Conservation (phyloP, 441 rosid species). For the Euphorbia schlechtendalii region DNA sequence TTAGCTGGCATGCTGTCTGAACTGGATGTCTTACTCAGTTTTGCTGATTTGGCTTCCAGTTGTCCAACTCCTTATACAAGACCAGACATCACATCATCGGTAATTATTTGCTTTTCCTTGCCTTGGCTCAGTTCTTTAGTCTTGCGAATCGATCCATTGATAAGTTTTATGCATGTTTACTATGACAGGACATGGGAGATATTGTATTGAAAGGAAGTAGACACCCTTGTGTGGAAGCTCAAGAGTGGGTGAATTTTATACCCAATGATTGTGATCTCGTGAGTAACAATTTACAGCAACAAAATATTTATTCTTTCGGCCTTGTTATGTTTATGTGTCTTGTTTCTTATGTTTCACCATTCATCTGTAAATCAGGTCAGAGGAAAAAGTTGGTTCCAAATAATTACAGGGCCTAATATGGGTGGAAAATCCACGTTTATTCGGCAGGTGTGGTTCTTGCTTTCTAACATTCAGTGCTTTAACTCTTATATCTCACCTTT, state of each 20-base stretch:
- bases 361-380: conserved; percentile 49
- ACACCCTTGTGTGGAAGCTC: conserved; percentile 99
- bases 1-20: conserved; percentile 74
- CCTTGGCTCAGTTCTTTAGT: conserved; percentile 11
- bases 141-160: conserved; percentile 13
- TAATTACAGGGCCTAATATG: conserved; percentile 99
- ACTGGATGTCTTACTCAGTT: conserved; percentile 92
- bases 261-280: conserved; percentile 97
- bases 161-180: conserved; percentile 15
- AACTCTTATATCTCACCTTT: neutral
- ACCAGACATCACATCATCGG: conserved; percentile 78
- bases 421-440: conserved; percentile 98
- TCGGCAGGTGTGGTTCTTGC: conserved; percentile 60
- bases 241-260: conserved; percentile 99
- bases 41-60: conserved; percentile 92
- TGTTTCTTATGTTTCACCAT: conserved; percentile 19
- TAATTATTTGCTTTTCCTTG: conserved; percentile 27
- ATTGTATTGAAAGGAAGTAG: conserved; percentile 86
- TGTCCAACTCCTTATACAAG: conserved; percentile 93
- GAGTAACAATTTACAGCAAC: conserved; percentile 31
- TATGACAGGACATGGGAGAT: conserved; percentile 69
- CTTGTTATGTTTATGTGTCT: conserved; percentile 21
- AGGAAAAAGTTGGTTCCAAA: conserved; percentile 95
- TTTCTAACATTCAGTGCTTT: conserved; percentile 10
- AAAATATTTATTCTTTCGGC: conserved; percentile 14